Percentiles rank a stretch among this genome's conserved stretches.
Conservation (phyloP, 192 early-diverging fungal species). For the Dispira simplex region DNA sequence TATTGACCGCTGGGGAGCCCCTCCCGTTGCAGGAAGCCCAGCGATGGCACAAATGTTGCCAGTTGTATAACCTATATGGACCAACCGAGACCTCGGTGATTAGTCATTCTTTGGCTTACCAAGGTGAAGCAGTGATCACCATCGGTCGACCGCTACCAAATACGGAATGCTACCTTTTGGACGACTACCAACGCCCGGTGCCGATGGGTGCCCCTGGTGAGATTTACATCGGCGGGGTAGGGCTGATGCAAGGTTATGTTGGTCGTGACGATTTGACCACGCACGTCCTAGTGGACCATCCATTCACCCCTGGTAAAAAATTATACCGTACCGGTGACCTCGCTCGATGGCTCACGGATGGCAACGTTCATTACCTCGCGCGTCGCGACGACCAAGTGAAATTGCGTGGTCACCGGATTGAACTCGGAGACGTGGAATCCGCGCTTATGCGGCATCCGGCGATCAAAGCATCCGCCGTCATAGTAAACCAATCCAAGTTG, state of each 20-base stretch:
- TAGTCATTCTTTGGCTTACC: not conserved
- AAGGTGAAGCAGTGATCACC: not conserved
- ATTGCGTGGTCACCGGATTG: not conserved
- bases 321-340: conserved; percentile 5
- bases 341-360: not conserved
- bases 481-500: not conserved
- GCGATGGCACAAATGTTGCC: not conserved
- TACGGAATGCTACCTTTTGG: conserved; percentile 1
- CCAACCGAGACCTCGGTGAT: conserved; percentile 20
- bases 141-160: not conserved
- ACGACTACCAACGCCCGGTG: not conserved
- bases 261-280: not conserved
- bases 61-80: conserved; percentile 19
- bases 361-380: not conserved
- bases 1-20: conserved; percentile 8
- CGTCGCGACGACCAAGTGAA: not conserved
- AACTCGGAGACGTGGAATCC: not conserved
- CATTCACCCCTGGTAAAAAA: not conserved
- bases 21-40: not conserved
- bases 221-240: not conserved
- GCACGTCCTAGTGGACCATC: not conserved
- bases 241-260: not conserved
- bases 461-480: not conserved
- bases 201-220: conserved; percentile 15
- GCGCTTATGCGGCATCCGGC: not conserved